These are phyloP conservation scores for Glycine soja DNA, from an alignment of 306 rosid species.

Conservation along the genomic window DNA sequence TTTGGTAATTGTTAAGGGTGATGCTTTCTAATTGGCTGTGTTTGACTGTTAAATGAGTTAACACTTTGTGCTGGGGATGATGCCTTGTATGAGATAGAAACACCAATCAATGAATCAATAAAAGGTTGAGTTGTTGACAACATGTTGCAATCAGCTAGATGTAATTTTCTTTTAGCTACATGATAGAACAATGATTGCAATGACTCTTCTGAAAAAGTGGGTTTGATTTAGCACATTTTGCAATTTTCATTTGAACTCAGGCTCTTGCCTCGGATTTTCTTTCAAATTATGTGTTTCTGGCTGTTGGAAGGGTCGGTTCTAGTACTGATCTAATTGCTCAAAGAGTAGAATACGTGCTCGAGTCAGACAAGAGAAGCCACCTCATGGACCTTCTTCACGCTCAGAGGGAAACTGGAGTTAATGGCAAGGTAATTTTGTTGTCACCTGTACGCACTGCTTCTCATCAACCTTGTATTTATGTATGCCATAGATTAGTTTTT, in stretches of 20 bases:
- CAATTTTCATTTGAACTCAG: constrained; percentile 59
- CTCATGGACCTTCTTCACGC: constrained; percentile 98
- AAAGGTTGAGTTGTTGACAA: constrained; percentile 39
- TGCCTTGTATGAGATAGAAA: constrained; percentile 35
- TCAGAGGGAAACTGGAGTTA: constrained; percentile 79
- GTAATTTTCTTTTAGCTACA: constrained; percentile 37
- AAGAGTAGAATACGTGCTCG: constrained; percentile 92
- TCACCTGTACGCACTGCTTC: constrained; percentile 9
- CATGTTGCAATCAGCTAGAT: constrained; percentile 38
- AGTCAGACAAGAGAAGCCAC: constrained; percentile 94
- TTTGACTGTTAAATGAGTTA: constrained; percentile 37
- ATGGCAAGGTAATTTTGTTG: constrained; percentile 69
- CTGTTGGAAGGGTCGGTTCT: constrained; percentile 99
- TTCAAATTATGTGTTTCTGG: constrained; percentile 79
- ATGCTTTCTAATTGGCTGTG: constrained; percentile 13
- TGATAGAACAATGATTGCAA: constrained; percentile 12
- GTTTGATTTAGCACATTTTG: constrained; percentile 17
- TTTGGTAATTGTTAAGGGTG: constrained; percentile 34
- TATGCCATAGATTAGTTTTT: constrained; percentile 22
- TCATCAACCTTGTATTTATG: constrained; percentile 31
- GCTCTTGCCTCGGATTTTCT: constrained; percentile 95
- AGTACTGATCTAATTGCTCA: constrained; percentile 94
- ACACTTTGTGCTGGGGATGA: constrained; percentile 24
- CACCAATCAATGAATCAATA: constrained; percentile 4
- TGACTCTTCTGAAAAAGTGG: constrained; percentile 12